Evolutionary conservation across 805 yeast species (phyloP).

Genomic region (Saccharomycopsis sp.): DNA sequence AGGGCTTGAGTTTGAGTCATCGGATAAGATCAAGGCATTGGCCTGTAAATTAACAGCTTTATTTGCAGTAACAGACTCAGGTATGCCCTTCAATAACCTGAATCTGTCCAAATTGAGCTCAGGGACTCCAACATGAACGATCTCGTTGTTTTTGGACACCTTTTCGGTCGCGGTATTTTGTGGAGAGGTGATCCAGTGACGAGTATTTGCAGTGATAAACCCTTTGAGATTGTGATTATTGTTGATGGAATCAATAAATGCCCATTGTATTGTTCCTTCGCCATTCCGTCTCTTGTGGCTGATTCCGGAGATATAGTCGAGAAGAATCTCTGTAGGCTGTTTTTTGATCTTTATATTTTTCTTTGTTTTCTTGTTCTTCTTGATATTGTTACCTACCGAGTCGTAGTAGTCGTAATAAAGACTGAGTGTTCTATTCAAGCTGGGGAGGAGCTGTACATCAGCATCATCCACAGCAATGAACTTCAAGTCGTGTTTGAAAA

Average conservation of each 20-base stretch:
- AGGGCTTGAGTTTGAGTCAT: background rate
- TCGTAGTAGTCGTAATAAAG: background rate
- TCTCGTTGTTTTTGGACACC: background rate
- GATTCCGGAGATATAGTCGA: background rate
- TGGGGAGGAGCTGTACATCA: background rate
- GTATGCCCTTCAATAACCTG: background rate
- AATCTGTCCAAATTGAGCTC: background rate
- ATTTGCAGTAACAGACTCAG: background rate
- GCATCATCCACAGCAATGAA: background rate
- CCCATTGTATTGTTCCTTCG: background rate
- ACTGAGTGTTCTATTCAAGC: background rate
- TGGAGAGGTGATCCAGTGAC: background rate
- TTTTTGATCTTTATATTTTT: background rate
- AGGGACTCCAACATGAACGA: background rate
- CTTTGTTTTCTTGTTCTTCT: background rate
- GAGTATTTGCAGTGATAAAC: background rate
- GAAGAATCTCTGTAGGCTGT: background rate
- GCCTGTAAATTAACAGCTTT: background rate
- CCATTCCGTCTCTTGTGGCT: background rate
- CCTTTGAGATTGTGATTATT: background rate
- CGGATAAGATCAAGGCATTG: background rate
- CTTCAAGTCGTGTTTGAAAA: background rate
- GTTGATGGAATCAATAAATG: background rate
- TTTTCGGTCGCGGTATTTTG: background rate
- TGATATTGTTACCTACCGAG: background rate